Percentiles rank a stretch among this genome's conserved stretches.
These are phyloP conservation scores for Parathielavia hyrcaniae DNA, from an alignment of 495 filamentous ascomycete species.

Conservation along the genomic window DNA sequence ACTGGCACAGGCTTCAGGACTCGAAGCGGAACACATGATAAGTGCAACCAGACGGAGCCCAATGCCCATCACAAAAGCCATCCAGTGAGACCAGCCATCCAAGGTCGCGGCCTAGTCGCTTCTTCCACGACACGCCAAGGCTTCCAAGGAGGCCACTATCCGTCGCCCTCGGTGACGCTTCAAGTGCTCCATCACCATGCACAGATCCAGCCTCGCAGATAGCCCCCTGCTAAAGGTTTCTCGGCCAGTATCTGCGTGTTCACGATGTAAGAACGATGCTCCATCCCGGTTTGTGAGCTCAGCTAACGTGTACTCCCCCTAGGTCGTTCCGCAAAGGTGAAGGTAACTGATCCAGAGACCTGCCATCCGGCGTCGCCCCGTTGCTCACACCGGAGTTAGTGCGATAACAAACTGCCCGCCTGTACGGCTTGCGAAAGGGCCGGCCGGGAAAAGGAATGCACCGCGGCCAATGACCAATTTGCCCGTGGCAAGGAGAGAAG, in stretches of 20 bases:
- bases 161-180: background rate
- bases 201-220: slow-evolving; percentile 50
- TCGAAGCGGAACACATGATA: too few relatives aligned
- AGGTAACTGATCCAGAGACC: slow-evolving; percentile 33
- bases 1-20: too few relatives aligned
- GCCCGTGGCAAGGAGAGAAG: slow-evolving; percentile 87
- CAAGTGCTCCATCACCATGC: slow-evolving; percentile 33
- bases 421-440: slow-evolving; percentile 89
- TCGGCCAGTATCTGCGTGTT: slow-evolving; percentile 86
- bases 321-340: slow-evolving; percentile 83
- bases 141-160: background rate
- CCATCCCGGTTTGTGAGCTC: background rate
- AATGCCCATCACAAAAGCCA: too few relatives aligned
- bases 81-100: too few relatives aligned
- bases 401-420: slow-evolving; percentile 88
- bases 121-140: background rate
- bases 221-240: slow-evolving; percentile 82
- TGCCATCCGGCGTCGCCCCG: background rate
- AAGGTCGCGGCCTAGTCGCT: too few relatives aligned
- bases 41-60: too few relatives aligned
- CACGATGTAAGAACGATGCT: slow-evolving; percentile 56
- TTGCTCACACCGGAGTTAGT: slow-evolving; percentile 41
- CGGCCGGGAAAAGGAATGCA: slow-evolving; percentile 73
- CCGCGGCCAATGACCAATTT: slow-evolving; percentile 90
- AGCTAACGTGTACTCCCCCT: slow-evolving; percentile 21